Evolutionary conservation across 495 filamentous ascomycete species (phyloP), one percentile per base, ranked within the genome.

Genomic region (Rusavskia elegans): DNA sequence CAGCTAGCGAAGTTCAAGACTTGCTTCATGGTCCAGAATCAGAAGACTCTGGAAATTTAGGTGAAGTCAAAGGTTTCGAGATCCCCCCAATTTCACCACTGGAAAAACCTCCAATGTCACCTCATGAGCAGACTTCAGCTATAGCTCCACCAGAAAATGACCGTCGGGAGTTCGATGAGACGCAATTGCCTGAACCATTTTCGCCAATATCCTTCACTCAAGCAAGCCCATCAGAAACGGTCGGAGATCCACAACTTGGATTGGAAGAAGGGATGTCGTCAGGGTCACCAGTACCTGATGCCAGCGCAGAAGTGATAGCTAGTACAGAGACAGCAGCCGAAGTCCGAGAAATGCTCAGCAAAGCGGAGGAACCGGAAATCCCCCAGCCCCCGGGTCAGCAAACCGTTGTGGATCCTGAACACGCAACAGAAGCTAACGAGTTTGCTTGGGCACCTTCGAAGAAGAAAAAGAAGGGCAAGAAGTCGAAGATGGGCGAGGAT

Each of bases 381-480:
- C 30, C 11, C n/a, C 11, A 21, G 17, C 7, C 25, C 25, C 25
- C 16, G 1, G 30, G n/a, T 20, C 16, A 21, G 32, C 3, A 20
- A 1, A n/a, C 30, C 20, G 2, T 37, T 10, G 5, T 13, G 11
- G 35, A 49, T n/a, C 37, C 44, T 23, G 32, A 30, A 45, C 14
- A 49, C 25, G 20, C 30, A 30, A 37, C 8, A 48, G 23, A 37
- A 14, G 40, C 44, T 11, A 25, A 25, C 11, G 7, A 17, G 41
- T 53, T n/a, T 29, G 46, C 45, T 35, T 32, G 45, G 10, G 19
- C 14, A 5, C 32, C 48, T 16, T 38, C 20, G 6, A 50, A 44
- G 17, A 45, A 48, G 11, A 40, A 42, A 19, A 54, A 58, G 48
- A 57, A 55, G 35, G 54, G 46, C 16, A 63, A 60, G 53, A 60